Conservation (phyloP, 176 grass and related monocot genomes). For the Oryza australiensis region DNA sequence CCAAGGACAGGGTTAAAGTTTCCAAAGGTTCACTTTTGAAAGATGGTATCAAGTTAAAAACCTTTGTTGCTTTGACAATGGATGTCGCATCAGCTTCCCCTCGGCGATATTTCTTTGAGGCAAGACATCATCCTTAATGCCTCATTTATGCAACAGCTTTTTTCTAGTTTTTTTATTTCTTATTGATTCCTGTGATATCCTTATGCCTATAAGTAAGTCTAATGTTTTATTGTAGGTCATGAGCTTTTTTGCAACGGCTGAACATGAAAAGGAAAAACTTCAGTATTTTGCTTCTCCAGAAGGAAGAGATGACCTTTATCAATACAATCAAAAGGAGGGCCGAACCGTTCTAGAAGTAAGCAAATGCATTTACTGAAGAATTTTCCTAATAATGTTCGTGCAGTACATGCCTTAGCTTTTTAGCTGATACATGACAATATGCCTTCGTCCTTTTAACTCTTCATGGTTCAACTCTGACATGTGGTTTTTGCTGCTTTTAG, state of each 20-base stretch:
- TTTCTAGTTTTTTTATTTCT: neutral
- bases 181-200: neutral
- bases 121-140: constrained; percentile 35
- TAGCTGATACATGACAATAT: neutral
- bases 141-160: neutral
- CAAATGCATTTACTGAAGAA: constrained; percentile 23
- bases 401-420: neutral
- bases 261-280: constrained; percentile 86
- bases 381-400: constrained; percentile 1
- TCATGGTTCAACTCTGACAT: constrained; percentile 30
- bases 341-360: constrained; percentile 82
- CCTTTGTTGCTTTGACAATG: constrained; percentile 85
- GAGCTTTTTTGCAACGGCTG: constrained; percentile 73
- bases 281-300: constrained; percentile 95
- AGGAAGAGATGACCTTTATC: constrained; percentile 86
- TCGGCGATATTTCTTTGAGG: constrained; percentile 97
- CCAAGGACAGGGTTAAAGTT: constrained; percentile 34
- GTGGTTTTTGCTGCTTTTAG: constrained; percentile 41
- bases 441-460: neutral
- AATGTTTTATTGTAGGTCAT: constrained; percentile 61
- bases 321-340: constrained; percentile 89
- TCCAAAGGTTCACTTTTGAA: constrained; percentile 43
- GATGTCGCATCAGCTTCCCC: constrained; percentile 90
- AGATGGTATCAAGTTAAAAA: constrained; percentile 58
- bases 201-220: constrained; percentile 9